Conservation (phyloP, 768 basidiomycete species). For the Tubosaeta sp. region DNA sequence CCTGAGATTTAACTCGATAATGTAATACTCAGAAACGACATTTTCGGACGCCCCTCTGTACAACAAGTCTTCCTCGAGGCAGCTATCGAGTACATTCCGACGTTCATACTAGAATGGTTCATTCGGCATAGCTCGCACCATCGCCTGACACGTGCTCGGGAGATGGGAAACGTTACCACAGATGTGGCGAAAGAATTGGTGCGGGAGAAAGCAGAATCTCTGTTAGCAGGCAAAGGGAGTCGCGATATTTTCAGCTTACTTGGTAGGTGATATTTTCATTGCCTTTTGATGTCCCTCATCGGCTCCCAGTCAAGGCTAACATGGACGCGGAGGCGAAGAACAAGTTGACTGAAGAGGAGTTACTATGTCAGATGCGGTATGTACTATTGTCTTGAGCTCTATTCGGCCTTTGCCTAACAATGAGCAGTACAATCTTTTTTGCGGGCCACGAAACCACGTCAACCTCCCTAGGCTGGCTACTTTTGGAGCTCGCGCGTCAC, state of each 20-base stretch:
- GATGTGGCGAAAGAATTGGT: conserved; percentile 17
- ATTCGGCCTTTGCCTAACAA: not conserved
- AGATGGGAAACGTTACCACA: conserved; percentile 1
- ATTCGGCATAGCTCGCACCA: conserved; percentile 22
- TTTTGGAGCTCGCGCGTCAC: conserved; percentile 53
- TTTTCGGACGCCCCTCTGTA: conserved; percentile 17
- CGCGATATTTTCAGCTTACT: conserved; percentile 33
- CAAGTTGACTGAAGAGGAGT: conserved; percentile 16
- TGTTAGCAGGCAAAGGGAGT: conserved; percentile 15
- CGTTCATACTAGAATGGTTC: conserved; percentile 31
- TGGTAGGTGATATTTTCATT: conserved; percentile 28
- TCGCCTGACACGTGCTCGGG: conserved; percentile 19
- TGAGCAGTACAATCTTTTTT: conserved; percentile 41
- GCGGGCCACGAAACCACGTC: conserved; percentile 53
- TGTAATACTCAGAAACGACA: conserved; percentile 19
- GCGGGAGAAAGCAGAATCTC: conserved; percentile 10
- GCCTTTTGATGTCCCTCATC: not conserved
- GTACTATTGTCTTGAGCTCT: not conserved
- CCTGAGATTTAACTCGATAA: not conserved
- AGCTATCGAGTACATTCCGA: conserved; percentile 13
- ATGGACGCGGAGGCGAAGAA: conserved; percentile 24
- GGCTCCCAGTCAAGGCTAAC: conserved; percentile 23
- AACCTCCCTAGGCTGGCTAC: conserved; percentile 34
- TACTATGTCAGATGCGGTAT: conserved; percentile 13
- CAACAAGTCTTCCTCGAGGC: conserved; percentile 15